Conservation (phyloP, 164 flowering plant species). For the Warburgia ugandensis region DNA sequence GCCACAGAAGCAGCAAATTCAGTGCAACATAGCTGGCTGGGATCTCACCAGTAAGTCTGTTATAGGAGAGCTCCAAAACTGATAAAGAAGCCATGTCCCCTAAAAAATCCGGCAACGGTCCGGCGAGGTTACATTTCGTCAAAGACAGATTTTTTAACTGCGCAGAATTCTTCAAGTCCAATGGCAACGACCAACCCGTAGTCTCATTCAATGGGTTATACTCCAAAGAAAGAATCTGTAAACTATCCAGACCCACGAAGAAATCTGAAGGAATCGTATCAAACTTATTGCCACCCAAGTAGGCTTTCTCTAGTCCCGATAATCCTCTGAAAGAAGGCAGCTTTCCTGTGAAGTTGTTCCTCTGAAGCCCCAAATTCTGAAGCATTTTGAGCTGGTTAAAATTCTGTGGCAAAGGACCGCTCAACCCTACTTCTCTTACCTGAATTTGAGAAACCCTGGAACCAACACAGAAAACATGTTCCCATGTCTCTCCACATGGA, state of each 20-base stretch:
- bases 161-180: slow-evolving; percentile 27
- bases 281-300: slow-evolving; percentile 51
- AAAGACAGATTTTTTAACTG: slow-evolving; percentile 50
- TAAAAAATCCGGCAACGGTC: slow-evolving; percentile 54
- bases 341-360: slow-evolving; percentile 47
- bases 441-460: slow-evolving; percentile 68
- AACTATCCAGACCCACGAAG: slow-evolving; percentile 39
- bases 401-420: slow-evolving; percentile 55
- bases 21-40: slow-evolving; percentile 45
- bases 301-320: slow-evolving; percentile 44
- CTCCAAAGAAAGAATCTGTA: slow-evolving; percentile 56
- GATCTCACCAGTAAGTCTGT: slow-evolving; percentile 45
- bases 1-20: background rate
- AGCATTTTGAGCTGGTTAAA: slow-evolving; percentile 55
- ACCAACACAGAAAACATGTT: slow-evolving; percentile 48
- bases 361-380: slow-evolving; percentile 53
- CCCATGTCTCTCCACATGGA: slow-evolving; percentile 79
- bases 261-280: slow-evolving; percentile 69
- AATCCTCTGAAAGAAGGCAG: slow-evolving; percentile 67
- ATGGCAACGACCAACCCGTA: slow-evolving; percentile 27
- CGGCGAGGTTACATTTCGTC: slow-evolving; percentile 36
- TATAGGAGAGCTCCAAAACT: slow-evolving; percentile 36
- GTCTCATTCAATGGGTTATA: slow-evolving; percentile 26
- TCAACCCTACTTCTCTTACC: slow-evolving; percentile 42
- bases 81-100: slow-evolving; percentile 42